Evolutionary conservation across 805 yeast species (phyloP).

Genomic region (Debaryomyces castellii): DNA sequence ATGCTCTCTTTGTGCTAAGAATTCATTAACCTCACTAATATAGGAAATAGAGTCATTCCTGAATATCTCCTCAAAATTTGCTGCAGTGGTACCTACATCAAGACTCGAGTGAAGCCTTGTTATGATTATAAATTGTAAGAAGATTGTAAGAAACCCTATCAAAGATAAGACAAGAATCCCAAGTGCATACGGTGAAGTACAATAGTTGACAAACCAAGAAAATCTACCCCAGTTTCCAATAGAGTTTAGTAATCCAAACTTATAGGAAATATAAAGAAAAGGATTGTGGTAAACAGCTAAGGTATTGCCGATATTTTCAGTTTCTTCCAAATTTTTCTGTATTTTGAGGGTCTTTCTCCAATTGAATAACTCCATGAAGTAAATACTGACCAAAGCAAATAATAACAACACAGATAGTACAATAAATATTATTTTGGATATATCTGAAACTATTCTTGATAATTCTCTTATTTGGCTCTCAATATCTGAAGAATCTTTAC

Average conservation of each 20-base stretch:
- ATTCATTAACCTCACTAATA: conserved; percentile 47
- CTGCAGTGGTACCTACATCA: not conserved
- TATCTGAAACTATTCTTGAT: conserved; percentile 26
- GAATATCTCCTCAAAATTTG: conserved; percentile 1
- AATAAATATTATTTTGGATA: conserved; percentile 38
- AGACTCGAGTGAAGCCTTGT: conserved; percentile 1
- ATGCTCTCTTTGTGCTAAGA: conserved; percentile 48
- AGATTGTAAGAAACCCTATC: conserved; percentile 53
- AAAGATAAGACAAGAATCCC: conserved; percentile 53
- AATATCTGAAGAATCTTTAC: conserved; percentile 37
- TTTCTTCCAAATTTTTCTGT: conserved; percentile 13
- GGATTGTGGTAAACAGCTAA: conserved; percentile 13
- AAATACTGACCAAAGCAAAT: conserved; percentile 39
- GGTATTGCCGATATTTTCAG: conserved; percentile 9
- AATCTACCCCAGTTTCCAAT: conserved; percentile 4
- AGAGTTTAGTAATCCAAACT: not conserved
- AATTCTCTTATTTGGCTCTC: conserved; percentile 35
- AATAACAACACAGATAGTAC: conserved; percentile 33
- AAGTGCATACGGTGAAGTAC: conserved; percentile 53
- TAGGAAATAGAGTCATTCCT: conserved; percentile 5
- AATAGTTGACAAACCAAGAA: conserved; percentile 49
- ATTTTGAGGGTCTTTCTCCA: conserved; percentile 49
- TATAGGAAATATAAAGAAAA: conserved; percentile 9
- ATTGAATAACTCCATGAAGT: conserved; percentile 42
- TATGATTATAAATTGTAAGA: conserved; percentile 54